Base-by-base conservation (phyloP, 306 rosid species). In the Vigna unguiculata region DNA sequence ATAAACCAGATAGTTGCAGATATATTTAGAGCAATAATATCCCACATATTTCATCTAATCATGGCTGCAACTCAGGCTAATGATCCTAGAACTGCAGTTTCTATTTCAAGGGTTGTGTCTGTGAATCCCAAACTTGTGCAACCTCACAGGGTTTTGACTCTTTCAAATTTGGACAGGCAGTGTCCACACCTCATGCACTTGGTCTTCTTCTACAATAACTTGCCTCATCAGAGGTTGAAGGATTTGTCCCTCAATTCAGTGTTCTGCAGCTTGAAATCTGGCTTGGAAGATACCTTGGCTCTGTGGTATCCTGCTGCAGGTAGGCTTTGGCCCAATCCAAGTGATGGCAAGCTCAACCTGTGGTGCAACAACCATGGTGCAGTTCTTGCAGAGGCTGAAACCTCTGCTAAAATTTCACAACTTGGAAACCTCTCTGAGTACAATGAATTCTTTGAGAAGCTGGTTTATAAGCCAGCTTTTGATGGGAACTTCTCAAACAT, bases 151-250 rank as follows among this genome's bases (percentile, higher is more conserved):
- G 75, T 83, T 57, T 53, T 87, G 76, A 69, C 13, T 66, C 95
- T 91, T 67, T 91, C 97, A 30, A 91, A 88, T 78, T 82, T 91
- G 84, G 95, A 91, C 58, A 85, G 95, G 77, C 97, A 91, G 84
- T 90, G 95, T 79, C 95, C 91, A 4, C 67, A 19, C 5, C 91
- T 75, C 30, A 88, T 91, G 97, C 85, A 85, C 86, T 69, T 85
- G 85, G 90, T 88, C 45, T 90, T 86, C 65, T 91, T 91, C 81
- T 90, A 91, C 77, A 78, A 70, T 2, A 34, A 65, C 30, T 15
- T 40, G 3, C 3, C 34, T 40, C 32, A 41, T 6, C 52, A 65
- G 41, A 16, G 52, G 3, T 6, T 61, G 51, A 30, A 47, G 16
- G 80, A 65, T 24, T 17, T 86, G 77, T 61, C 86, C 8, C 75